These are phyloP conservation scores for Boletus eberwhitei DNA, from an alignment of 768 basidiomycete genomes.

Conservation along the genomic window DNA sequence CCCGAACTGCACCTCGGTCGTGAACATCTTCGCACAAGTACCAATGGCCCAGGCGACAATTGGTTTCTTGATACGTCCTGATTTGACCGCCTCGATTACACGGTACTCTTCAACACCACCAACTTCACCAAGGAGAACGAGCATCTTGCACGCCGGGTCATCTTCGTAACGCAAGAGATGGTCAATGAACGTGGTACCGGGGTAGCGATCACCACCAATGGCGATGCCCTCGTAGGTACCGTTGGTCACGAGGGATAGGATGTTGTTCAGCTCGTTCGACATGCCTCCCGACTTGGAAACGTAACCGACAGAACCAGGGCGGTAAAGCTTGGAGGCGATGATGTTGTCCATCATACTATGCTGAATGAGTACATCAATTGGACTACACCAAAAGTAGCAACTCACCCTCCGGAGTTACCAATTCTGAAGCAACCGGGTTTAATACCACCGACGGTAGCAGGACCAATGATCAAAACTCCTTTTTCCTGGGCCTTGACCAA, in stretches of 20 bases:
- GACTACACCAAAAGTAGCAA: background rate
- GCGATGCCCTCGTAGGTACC: constrained; percentile 99
- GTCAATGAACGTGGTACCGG: constrained; percentile 98
- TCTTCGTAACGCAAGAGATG: constrained; percentile 96
- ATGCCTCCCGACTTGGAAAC: constrained; percentile 99
- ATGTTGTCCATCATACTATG: constrained; percentile 99
- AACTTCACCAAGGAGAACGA: constrained; percentile 97
- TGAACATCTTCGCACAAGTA: constrained; percentile 99
- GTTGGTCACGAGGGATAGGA: constrained; percentile 92
- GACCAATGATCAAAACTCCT: constrained; percentile 90
- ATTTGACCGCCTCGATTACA: constrained; percentile 96
- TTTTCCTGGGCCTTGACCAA: constrained; percentile 83
- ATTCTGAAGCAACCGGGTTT: constrained; percentile 99
- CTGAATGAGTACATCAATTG: background rate
- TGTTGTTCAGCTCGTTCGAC: constrained; percentile 99
- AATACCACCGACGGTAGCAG: constrained; percentile 98
- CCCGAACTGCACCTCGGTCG: constrained; percentile 98
- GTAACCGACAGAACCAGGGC: constrained; percentile 94
- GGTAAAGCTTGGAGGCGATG: constrained; percentile 97
- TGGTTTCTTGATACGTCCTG: constrained; percentile 92
- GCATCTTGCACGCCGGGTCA: constrained; percentile 98
- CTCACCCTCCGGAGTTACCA: constrained; percentile 95
- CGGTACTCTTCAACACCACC: constrained; percentile 99
- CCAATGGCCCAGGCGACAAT: constrained; percentile 99
- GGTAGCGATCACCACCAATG: constrained; percentile 99